These are phyloP conservation scores for Jaapia argillacea DNA, from an alignment of 768 basidiomycete genomes.

Conservation along the genomic window DNA sequence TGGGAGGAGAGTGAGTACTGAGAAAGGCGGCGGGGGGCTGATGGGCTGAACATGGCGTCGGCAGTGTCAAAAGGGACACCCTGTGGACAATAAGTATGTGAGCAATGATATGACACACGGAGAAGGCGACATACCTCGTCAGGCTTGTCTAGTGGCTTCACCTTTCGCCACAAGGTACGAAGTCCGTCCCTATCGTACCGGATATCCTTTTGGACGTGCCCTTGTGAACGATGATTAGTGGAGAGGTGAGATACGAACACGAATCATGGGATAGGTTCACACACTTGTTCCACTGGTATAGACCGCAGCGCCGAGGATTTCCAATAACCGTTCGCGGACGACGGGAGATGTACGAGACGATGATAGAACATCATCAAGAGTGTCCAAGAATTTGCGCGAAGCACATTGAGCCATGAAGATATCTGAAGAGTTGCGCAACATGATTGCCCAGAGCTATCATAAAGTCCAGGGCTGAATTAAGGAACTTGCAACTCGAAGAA, in stretches of 20 bases:
- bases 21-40: conserved; percentile 31
- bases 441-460: conserved; percentile 78
- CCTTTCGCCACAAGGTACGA: conserved; percentile 66
- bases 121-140: conserved; percentile 50
- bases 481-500: neutral
- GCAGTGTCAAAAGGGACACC: conserved; percentile 73
- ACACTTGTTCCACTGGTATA: too few relatives aligned
- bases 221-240: too few relatives aligned
- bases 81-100: conserved; percentile 16
- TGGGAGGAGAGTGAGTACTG: conserved; percentile 18
- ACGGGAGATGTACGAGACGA: conserved; percentile 64
- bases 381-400: conserved; percentile 70
- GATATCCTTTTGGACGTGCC: too few relatives aligned
- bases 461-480: too few relatives aligned
- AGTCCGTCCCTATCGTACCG: conserved; percentile 38
- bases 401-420: conserved; percentile 62
- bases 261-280: too few relatives aligned
- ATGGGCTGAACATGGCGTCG: conserved; percentile 74
- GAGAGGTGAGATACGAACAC: too few relatives aligned
- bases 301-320: conserved; percentile 76
- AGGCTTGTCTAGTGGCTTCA: conserved; percentile 73
- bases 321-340: conserved; percentile 68
- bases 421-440: conserved; percentile 74
- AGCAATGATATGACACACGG: neutral
- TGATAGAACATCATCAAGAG: conserved; percentile 62